Percentiles rank a stretch among this genome's conserved stretches.
Conservation (phyloP, 257 asterid species). For the Ocimum tenuiflorum region DNA sequence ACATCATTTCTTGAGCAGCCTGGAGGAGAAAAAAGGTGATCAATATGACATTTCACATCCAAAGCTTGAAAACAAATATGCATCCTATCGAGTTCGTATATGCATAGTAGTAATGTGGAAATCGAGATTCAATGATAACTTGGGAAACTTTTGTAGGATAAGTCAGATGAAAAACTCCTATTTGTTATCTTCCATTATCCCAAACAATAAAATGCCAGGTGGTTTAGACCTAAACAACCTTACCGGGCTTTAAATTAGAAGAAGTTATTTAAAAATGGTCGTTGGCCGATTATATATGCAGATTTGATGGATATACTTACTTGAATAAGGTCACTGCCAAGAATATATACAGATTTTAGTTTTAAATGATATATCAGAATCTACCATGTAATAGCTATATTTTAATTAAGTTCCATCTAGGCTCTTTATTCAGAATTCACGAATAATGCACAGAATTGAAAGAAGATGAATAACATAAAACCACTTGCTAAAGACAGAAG, state of each 20-base stretch:
- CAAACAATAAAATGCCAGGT: too few relatives aligned
- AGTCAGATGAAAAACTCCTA: too few relatives aligned
- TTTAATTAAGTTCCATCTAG: not conserved
- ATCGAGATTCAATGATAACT: not conserved
- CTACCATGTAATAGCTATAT: not conserved
- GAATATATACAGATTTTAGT: too few relatives aligned
- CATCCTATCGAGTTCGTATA: too few relatives aligned
- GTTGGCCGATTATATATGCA: too few relatives aligned
- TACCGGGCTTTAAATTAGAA: too few relatives aligned
- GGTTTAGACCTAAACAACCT: too few relatives aligned
- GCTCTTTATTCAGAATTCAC: not conserved
- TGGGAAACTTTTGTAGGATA: not conserved
- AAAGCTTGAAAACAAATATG: slow-evolving; percentile 3
- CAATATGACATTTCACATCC: slow-evolving; percentile 1
- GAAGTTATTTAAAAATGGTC: too few relatives aligned
- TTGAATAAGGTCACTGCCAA: too few relatives aligned
- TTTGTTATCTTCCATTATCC: too few relatives aligned
- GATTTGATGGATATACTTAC: too few relatives aligned
- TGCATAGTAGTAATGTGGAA: too few relatives aligned
- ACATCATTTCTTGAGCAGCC: slow-evolving; percentile 44
- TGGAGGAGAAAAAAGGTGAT: slow-evolving; percentile 32
- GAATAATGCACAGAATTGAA: not conserved
- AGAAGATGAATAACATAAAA: not conserved
- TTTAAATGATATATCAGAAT: not conserved
- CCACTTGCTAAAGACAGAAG: not conserved